Evolutionary conservation across 1,284 basidiomycete species (phyloP), one percentile per base, ranked within the genome.

Genomic region (Caloboletus firmus): DNA sequence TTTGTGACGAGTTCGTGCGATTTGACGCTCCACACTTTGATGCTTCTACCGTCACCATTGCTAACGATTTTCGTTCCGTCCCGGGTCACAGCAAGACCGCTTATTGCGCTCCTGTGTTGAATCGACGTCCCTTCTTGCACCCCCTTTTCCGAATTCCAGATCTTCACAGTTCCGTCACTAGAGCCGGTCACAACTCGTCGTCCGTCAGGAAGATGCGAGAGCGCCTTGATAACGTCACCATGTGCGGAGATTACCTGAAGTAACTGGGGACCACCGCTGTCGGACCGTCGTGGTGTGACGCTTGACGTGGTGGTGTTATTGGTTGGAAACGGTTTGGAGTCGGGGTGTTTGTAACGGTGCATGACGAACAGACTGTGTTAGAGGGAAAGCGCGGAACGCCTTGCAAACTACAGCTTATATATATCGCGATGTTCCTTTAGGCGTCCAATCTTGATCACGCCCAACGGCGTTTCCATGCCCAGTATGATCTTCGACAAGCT

Each of bases 11-110:
- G 31, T 12, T 12, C 7, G 3, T 51, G 37, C 6, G 57, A 52
- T 12, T 42, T 24, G 10, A 18, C 18, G 8, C 51, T 34, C 58
- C 58, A 60, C 1, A 60, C 39, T 4, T 35, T 47, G 20, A 59
- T 22, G 4, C 2, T 7, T 17, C 49, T 49, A 12, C 10, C 4
- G 1, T 4, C 4, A 12, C 20, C 34, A 18, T 15, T 13, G 11
- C 22, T 30, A 7, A 51, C 10, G 24, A 51, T 28, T 18, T 3
- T 51, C 2, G 32, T 51, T 1, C 28, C 12, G 18, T 51, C 35
- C 6, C 20, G 17, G 4, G 49, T 51, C 34, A 52, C 35, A 30
- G 20, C 34, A 37, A 51, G 28, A 18, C 9, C 17, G 2, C 1
- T 4, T 30, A 36, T 9, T 2, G 7, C 15, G 3, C 1, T 7